Percentiles rank a stretch among this genome's conserved stretches.
Conservation (phyloP, 345 rosid species). For the Aurinia saxatilis region DNA sequence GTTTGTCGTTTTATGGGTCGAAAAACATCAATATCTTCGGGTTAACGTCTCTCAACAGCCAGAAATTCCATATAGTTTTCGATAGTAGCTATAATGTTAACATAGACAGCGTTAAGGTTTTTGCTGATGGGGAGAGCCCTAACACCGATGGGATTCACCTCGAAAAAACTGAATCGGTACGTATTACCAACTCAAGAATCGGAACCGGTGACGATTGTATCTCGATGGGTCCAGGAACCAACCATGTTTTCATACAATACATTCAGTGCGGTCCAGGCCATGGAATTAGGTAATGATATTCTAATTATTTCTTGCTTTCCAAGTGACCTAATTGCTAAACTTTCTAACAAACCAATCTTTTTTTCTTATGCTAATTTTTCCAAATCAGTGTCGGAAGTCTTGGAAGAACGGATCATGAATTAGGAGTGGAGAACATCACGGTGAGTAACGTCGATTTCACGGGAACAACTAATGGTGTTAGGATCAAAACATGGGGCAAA, state of each 20-base stretch:
- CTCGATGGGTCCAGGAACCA: slow-evolving; percentile 72
- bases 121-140: slow-evolving; percentile 54
- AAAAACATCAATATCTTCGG: slow-evolving; percentile 45
- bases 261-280: slow-evolving; percentile 74
- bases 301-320: neutral
- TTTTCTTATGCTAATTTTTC: neutral
- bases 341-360: neutral
- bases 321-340: neutral
- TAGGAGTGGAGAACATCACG: slow-evolving; percentile 52
- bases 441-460: slow-evolving; percentile 34
- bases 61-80: slow-evolving; percentile 55
- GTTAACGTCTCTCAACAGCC: slow-evolving; percentile 59
- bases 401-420: slow-evolving; percentile 37
- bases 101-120: slow-evolving; percentile 36
- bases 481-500: slow-evolving; percentile 74
- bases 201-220: slow-evolving; percentile 82
- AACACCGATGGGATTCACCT: slow-evolving; percentile 89
- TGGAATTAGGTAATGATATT: slow-evolving; percentile 31
- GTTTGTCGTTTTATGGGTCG: slow-evolving; percentile 43
- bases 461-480: slow-evolving; percentile 48
- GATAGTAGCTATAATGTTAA: slow-evolving; percentile 45
- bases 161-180: slow-evolving; percentile 38
- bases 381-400: slow-evolving; percentile 56
- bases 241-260: slow-evolving; percentile 40
- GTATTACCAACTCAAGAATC: slow-evolving; percentile 49